Base-by-base conservation (phyloP, 768 basidiomycete genomes). In the Podaxis sp. region DNA sequence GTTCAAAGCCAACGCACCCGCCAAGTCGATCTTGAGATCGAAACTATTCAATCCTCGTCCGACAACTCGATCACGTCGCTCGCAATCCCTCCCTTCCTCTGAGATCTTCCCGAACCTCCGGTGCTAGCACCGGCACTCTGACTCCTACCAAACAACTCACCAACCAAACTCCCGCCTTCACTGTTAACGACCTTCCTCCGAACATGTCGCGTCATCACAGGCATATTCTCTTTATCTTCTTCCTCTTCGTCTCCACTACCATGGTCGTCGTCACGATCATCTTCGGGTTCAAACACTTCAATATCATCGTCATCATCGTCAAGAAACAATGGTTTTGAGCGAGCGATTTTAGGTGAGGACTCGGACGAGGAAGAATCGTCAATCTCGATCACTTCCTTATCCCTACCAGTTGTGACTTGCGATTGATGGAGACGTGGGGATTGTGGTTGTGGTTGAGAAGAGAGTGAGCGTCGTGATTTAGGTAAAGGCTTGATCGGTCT, bases 181-280 rank as follows among this genome's bases (percentile, higher is more conserved):
- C 28, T 30, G 41, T 60, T 64, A 10, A 65, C 68, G 36, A 70
- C 74, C 12, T 76, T 71, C 38, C 82, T 70, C 58, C 83, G 77
- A 13, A 85, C 80, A 73, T 81, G 80, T 52, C 85, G 71, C n/a
- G 78, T 78, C 6, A 82, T 76, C 2, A 80, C 77, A 4, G 82
- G 82, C 40, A 80, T 72, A 68, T 89, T 89, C 73, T 89, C 88
- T 70, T 89, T 88, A 67, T 88, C 84, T 15, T 82, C 82, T 28
- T 79, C 77, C 11, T 82, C 84, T 36, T 80, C 81, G 46, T 33
- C 33, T 0, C 10, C 10, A 33, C 8, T 8, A 2, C 2, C 0
- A 10, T 78, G 17, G 17, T 26, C 61, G 10, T 56, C 62, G 17
- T 38, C 49, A 12, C 30, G 30, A 2, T 33, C 30, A 1, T 33